Percentiles rank a stretch among this genome's conserved stretches.
Evolutionary conservation across 306 rosid genomes (phyloP).

Genomic region (Mimosa pudica): DNA sequence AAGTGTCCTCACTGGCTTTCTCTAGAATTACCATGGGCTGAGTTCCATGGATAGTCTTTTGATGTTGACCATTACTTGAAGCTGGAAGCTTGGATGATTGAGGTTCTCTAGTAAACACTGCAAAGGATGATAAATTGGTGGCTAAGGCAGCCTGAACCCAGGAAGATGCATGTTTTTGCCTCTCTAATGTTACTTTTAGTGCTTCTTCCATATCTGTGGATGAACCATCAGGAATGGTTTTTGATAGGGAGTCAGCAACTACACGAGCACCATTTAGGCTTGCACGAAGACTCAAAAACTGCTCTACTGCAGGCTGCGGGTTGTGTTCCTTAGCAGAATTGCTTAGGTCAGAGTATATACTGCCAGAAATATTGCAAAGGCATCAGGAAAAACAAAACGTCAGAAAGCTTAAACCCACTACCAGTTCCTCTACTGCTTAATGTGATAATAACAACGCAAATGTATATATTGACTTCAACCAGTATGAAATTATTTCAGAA

Average conservation of each 20-base stretch:
- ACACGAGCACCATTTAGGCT: constrained; percentile 55
- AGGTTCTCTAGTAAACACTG: constrained; percentile 61
- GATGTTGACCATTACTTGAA: constrained; percentile 58
- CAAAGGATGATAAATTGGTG: constrained; percentile 74
- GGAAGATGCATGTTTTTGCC: constrained; percentile 63
- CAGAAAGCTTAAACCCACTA: background rate
- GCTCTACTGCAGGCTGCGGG: constrained; percentile 82
- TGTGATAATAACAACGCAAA: background rate
- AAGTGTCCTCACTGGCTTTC: constrained; percentile 44
- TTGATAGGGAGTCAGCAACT: constrained; percentile 67
- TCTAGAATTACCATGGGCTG: constrained; percentile 68
- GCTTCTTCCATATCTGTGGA: constrained; percentile 75
- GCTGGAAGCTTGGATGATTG: constrained; percentile 42
- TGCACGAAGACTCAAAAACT: constrained; percentile 73
- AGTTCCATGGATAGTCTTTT: constrained; percentile 52
- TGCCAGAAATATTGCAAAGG: constrained; percentile 43
- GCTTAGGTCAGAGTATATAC: constrained; percentile 73
- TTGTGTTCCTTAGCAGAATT: constrained; percentile 72
- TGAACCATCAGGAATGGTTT: constrained; percentile 49
- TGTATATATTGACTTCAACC: background rate
- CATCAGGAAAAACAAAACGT: constrained; percentile 27
- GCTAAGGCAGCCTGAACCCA: constrained; percentile 94
- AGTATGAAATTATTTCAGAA: background rate
- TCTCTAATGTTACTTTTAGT: constrained; percentile 56
- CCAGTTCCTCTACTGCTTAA: background rate